Conservation (phyloP, 192 early-diverging fungal genomes). For the Phlyctochytrium planicorne region DNA sequence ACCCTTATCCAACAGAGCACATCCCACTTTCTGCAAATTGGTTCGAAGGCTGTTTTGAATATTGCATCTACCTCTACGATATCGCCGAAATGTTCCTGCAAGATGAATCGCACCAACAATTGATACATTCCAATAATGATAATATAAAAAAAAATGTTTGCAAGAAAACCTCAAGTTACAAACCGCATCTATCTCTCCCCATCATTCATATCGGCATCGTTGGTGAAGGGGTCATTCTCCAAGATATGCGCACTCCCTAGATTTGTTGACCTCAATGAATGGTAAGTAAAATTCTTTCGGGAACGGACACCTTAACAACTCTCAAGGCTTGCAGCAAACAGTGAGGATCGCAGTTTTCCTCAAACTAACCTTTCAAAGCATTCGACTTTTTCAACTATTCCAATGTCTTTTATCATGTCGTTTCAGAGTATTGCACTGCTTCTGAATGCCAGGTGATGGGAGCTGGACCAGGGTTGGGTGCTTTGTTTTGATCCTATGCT, state of each 20-base stretch:
- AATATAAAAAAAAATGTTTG: too few relatives aligned
- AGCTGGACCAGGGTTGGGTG: constrained; percentile 58
- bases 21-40: too few relatives aligned
- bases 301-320: constrained; percentile 3
- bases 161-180: too few relatives aligned
- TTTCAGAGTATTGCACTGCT: constrained; percentile 86
- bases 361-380: constrained; percentile 46
- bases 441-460: constrained; percentile 81
- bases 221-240: constrained; percentile 91
- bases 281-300: constrained; percentile 56
- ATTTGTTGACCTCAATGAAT: constrained; percentile 92
- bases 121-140: too few relatives aligned
- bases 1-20: too few relatives aligned
- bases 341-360: constrained; percentile 17
- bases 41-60: too few relatives aligned
- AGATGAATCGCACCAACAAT: too few relatives aligned
- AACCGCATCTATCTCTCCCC: too few relatives aligned
- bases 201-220: too few relatives aligned
- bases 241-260: constrained; percentile 86
- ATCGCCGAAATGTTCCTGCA: too few relatives aligned
- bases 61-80: too few relatives aligned
- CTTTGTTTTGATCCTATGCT: neutral
- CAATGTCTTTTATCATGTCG: constrained; percentile 85
- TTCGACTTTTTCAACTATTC: constrained; percentile 94
- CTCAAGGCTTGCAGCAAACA: constrained; percentile 38